phyloP scores from a whole-genome alignment of 371 early-diverging fungal species.

The Mortierella sp. region DNA sequence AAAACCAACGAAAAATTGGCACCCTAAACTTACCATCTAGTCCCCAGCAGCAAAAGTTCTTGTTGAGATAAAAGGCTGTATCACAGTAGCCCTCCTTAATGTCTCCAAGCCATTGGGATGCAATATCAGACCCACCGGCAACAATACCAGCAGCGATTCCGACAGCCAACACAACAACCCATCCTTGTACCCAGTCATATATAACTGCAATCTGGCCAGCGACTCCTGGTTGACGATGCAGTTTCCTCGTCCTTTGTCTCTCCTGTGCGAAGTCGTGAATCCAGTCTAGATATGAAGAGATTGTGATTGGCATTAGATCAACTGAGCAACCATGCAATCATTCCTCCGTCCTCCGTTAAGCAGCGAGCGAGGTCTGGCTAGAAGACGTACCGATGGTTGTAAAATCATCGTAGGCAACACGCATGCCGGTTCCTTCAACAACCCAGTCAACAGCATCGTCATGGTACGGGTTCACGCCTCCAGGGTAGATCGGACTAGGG shows the following conservation, averaged over 20 bases:
- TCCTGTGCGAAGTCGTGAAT: slow-evolving; percentile 94
- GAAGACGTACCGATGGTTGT: slow-evolving; percentile 67
- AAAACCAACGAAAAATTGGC: slow-evolving; percentile 11
- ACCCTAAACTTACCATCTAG: slow-evolving; percentile 60
- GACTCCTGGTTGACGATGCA: slow-evolving; percentile 70
- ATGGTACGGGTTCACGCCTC: slow-evolving; percentile 55
- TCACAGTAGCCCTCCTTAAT: slow-evolving; percentile 89
- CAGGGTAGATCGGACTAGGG: slow-evolving; percentile 45
- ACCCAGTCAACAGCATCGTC: slow-evolving; percentile 62
- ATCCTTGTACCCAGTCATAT: slow-evolving; percentile 88
- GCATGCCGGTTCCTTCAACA: slow-evolving; percentile 64
- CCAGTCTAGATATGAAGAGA: slow-evolving; percentile 76
- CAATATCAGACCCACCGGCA: slow-evolving; percentile 89
- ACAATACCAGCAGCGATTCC: slow-evolving; percentile 80
- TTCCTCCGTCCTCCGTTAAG: no score
- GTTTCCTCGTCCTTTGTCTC: slow-evolving; percentile 77
- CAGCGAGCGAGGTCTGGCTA: neutral
- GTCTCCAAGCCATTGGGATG: slow-evolving; percentile 84
- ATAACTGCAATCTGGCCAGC: slow-evolving; percentile 70
- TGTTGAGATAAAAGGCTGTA: slow-evolving; percentile 87
- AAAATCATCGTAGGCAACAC: slow-evolving; percentile 74
- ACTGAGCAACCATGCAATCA: neutral
- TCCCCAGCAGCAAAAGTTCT: slow-evolving; percentile 94
- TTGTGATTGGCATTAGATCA: neutral
- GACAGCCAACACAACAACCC: slow-evolving; percentile 84